phyloP scores from a whole-genome alignment of 768 basidiomycete species.

The Pulveroboletus frians region DNA sequence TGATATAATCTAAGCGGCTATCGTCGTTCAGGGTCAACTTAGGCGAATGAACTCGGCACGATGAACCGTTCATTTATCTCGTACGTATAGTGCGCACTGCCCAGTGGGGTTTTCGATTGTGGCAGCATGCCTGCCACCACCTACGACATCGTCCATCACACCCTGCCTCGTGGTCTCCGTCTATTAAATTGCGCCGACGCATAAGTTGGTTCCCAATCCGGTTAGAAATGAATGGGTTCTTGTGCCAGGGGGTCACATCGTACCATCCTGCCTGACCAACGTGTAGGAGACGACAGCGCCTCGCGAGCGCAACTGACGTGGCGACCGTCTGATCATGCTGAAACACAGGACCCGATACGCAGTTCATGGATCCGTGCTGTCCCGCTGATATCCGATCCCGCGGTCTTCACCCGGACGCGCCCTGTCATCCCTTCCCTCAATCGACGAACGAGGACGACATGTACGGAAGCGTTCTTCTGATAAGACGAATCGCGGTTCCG shows the following conservation, averaged over 20 bases:
- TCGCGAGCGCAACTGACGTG: too few species aligned
- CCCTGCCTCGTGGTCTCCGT: neutral
- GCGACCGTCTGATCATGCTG: too few species aligned
- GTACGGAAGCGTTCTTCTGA: too few species aligned
- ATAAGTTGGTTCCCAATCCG: neutral
- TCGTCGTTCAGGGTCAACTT: neutral
- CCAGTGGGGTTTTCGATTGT: neutral
- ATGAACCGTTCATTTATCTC: neutral
- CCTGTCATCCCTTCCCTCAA: too few species aligned
- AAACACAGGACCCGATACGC: too few species aligned
- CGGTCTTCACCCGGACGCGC: too few species aligned
- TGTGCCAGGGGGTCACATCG: too few species aligned
- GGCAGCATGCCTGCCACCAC: neutral
- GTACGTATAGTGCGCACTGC: neutral
- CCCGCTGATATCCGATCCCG: too few species aligned
- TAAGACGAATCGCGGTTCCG: too few species aligned
- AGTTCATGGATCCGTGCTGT: too few species aligned
- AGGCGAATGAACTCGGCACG: neutral
- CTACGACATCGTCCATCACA: neutral
- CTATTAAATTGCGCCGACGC: neutral
- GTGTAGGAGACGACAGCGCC: too few species aligned
- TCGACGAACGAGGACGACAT: too few species aligned
- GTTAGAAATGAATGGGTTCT: neutral
- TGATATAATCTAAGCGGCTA: neutral
- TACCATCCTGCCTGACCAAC: neutral